Evolutionary conservation across 805 yeast genomes (phyloP).

Genomic region (Zygosaccharomyces rouxii): DNA sequence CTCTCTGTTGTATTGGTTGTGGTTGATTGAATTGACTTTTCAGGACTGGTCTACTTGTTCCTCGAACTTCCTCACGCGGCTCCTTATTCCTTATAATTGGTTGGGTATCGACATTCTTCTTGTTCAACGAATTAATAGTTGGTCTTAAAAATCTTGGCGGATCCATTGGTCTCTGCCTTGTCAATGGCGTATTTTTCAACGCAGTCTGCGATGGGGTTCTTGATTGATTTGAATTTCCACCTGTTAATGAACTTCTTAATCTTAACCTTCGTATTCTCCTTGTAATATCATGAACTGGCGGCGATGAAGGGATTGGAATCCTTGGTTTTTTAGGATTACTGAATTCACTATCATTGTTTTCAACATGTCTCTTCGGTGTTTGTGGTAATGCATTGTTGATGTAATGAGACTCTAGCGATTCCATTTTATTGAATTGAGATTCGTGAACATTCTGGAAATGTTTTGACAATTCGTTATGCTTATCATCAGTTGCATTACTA

Average conservation of each 20-base stretch:
- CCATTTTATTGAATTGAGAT: constrained; percentile 31
- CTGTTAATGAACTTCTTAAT: constrained; percentile 15
- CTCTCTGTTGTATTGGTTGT: background rate
- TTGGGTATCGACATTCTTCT: constrained; percentile 6
- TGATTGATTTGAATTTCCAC: constrained; percentile 7
- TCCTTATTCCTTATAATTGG: background rate
- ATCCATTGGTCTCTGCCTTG: constrained; percentile 18
- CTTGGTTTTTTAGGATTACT: constrained; percentile 6
- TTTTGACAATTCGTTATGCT: background rate
- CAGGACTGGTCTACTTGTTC: background rate
- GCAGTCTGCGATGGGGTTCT: constrained; percentile 6
- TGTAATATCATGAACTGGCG: constrained; percentile 27
- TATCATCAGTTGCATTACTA: background rate
- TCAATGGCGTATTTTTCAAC: constrained; percentile 19
- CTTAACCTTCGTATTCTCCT: constrained; percentile 27
- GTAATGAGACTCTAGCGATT: constrained; percentile 34
- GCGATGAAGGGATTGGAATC: constrained; percentile 1
- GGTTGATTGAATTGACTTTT: background rate
- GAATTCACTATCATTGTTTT: background rate
- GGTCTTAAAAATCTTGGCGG: constrained; percentile 27
- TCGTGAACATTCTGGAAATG: constrained; percentile 23
- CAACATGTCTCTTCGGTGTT: constrained; percentile 14
- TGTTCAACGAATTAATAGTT: constrained; percentile 25
- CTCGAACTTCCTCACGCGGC: background rate
- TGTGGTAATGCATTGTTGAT: constrained; percentile 12